Base-by-base conservation (phyloP, 2,329 filamentous ascomycete species). In the Neoarthrinium moseri region DNA sequence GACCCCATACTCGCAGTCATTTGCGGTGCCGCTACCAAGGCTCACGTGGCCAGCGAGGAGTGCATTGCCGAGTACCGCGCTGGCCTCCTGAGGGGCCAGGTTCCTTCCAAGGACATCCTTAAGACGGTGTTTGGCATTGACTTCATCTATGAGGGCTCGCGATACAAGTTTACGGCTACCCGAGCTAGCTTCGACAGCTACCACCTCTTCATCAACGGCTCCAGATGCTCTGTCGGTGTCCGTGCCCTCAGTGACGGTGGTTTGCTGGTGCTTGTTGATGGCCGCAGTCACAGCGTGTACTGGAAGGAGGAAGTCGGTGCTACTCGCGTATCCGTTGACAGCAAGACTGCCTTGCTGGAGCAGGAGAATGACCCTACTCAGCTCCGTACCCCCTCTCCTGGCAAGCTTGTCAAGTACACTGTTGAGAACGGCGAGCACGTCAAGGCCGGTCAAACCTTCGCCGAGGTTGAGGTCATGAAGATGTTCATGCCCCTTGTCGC, bases 401-500 rank as follows among this genome's bases (percentile, higher is more conserved):
- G 94, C 68, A 99, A 99, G 77, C 86, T 99, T 27, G 92, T 99
- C 73, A 96, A 96, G 74, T 99, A 94, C 71, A 88, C 90, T 2
- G 89, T 99, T 2, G 94, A 96, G 68, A 97, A 95, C 61, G 94
- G 94, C 50, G 81, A 91, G 57, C 94, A 99, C 66, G 84, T 99
- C 69, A 86, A 83, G 68, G 90, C 95, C 58, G 92, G 92, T 47
- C 89, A 97, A 69, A 78, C 92, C 26, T 99, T 91, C 63, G 94
- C 94, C 46, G 94, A 99, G 69, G 92, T 99, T 32, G 94, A 99
- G 72, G 94, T 99, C 71, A 99, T 99, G 94, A 99, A 99, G 81
- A 99, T 99, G 94, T 97, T 97, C 80, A 99, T 99, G 94, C 94
- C 94, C 61, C 79, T 99, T 45, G 81, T 99, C 51, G 89, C 94